These are phyloP conservation scores for Colletotrichum cordylinicola DNA, from an alignment of 2,329 filamentous ascomycete species.

Conservation along the genomic window DNA sequence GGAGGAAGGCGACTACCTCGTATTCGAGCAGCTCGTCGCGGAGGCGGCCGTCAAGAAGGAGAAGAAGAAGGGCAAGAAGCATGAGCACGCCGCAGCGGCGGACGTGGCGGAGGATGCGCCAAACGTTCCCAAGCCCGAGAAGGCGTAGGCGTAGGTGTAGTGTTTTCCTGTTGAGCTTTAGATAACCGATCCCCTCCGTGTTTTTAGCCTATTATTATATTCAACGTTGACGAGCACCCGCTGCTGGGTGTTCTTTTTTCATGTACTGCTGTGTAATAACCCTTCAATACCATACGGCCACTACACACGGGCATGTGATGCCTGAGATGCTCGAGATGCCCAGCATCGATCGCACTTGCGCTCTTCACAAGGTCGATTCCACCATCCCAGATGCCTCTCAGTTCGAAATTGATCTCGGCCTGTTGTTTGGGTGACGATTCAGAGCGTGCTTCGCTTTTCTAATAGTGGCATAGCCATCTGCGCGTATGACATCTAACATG, in stretches of 20 bases:
- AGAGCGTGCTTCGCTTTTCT: too few species aligned
- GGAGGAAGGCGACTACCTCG: constrained; percentile 98
- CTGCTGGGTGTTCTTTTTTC: not conserved
- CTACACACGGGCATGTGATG: not conserved
- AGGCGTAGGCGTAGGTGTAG: not conserved
- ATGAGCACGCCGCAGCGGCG: constrained; percentile 54
- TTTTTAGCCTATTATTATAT: not conserved
- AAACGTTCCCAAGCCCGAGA: constrained; percentile 26
- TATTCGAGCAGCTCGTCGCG: constrained; percentile 96
- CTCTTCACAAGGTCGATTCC: not conserved
- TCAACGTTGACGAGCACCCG: not conserved
- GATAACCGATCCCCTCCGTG: not conserved
- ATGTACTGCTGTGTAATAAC: not conserved
- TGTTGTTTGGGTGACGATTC: too few species aligned
- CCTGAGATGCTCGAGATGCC: not conserved
- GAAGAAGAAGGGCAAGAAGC: constrained; percentile 75
- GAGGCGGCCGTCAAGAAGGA: constrained; percentile 97
- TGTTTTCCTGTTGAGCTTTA: not conserved
- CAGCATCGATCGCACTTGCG: not conserved
- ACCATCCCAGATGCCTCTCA: too few species aligned
- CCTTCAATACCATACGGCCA: not conserved
- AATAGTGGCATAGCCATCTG: too few species aligned
- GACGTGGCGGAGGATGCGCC: constrained; percentile 30
- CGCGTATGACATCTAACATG: too few species aligned
- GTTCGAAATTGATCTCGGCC: too few species aligned